Percentiles rank a stretch among this genome's conserved stretches.
Evolutionary conservation across 768 basidiomycete genomes (phyloP).

Genomic region (Phlebiopsis gigantea): DNA sequence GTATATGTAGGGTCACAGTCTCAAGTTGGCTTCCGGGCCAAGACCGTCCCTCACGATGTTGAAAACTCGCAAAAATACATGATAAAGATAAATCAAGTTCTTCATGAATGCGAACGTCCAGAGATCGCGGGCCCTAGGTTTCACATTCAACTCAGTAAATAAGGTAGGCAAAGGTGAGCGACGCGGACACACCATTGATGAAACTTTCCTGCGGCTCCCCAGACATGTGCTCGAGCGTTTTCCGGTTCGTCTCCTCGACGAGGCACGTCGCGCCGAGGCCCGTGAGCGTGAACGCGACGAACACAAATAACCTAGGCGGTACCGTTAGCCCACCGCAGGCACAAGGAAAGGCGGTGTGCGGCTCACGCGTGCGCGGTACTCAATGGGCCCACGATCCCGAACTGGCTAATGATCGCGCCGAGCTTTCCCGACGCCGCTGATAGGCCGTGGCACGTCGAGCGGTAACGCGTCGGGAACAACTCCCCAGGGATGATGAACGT

Average conservation of each 20-base stretch:
- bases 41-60: too few species aligned
- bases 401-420: conserved; percentile 77
- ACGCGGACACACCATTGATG: conserved; percentile 27
- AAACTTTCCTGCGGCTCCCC: conserved; percentile 66
- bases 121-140: too few species aligned
- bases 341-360: not conserved
- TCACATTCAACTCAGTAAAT: too few species aligned
- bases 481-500: conserved; percentile 83
- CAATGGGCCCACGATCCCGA: conserved; percentile 60
- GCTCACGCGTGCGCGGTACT: conserved; percentile 70
- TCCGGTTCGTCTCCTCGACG: conserved; percentile 71
- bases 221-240: conserved; percentile 65
- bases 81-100: too few species aligned
- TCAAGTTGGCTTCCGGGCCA: too few species aligned
- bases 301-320: not conserved
- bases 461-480: conserved; percentile 83
- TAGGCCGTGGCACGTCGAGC: conserved; percentile 82
- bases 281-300: conserved; percentile 41
- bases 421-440: conserved; percentile 80
- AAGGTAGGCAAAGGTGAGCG: too few species aligned
- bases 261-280: conserved; percentile 79
- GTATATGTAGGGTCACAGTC: too few species aligned
- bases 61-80: too few species aligned
- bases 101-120: too few species aligned
- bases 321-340: not conserved